Evolutionary conservation across 2,329 filamentous ascomycete genomes (phyloP).

Genomic region (Ophiostoma himal-ulmi): DNA sequence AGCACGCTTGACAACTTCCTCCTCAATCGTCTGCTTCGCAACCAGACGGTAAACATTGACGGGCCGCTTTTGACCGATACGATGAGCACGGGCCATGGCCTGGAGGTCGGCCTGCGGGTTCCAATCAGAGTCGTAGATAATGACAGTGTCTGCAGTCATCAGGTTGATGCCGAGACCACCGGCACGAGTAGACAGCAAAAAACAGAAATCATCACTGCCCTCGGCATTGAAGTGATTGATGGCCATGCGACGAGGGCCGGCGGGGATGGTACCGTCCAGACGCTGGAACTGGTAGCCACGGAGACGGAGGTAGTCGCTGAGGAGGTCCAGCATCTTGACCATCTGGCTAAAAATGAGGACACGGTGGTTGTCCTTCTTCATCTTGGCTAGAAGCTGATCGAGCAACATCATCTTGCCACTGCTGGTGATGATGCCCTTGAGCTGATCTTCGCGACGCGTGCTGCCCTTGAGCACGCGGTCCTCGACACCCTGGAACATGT

Average conservation of each 20-base stretch:
- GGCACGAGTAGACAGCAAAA: constrained; percentile 87
- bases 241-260: constrained; percentile 79
- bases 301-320: constrained; percentile 87
- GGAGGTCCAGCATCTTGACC: constrained; percentile 96
- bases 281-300: constrained; percentile 94
- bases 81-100: constrained; percentile 96
- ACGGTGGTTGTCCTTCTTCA: constrained; percentile 88
- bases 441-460: constrained; percentile 75
- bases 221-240: constrained; percentile 99
- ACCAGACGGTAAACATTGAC: constrained; percentile 96
- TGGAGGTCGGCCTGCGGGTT: constrained; percentile 97
- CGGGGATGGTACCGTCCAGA: constrained; percentile 89
- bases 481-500: constrained; percentile 94
- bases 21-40: constrained; percentile 96
- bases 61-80: constrained; percentile 92
- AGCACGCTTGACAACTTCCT: constrained; percentile 92
- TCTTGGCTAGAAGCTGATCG: constrained; percentile 87
- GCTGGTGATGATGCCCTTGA: constrained; percentile 89
- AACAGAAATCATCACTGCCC: constrained; percentile 91
- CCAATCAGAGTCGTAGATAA: constrained; percentile 98
- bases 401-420: constrained; percentile 99
- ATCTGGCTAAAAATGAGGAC: constrained; percentile 99
- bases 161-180: constrained; percentile 98
- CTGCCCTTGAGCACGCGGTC: constrained; percentile 79
- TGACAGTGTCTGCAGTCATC: constrained; percentile 97